phyloP scores from a whole-genome alignment of 2,329 filamentous ascomycete species.

The Chaetomium sp. region DNA sequence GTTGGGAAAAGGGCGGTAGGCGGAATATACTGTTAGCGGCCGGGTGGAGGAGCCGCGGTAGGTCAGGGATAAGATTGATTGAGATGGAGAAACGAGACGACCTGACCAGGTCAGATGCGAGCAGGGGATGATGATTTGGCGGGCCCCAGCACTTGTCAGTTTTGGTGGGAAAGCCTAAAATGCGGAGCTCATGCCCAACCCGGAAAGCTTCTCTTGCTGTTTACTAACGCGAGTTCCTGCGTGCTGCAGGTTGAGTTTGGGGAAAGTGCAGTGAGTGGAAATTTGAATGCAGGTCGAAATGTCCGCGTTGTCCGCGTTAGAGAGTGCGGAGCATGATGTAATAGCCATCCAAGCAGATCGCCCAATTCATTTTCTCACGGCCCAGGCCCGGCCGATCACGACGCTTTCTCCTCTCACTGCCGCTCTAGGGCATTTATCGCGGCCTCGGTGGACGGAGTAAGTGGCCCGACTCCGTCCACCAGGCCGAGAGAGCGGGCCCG shows the following conservation, averaged over 20 bases:
- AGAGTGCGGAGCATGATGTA: slow-evolving; percentile 15
- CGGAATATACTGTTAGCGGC: slow-evolving; percentile 20
- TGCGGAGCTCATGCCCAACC: slow-evolving; percentile 1
- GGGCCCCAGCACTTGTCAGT: neutral
- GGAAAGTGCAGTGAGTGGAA: slow-evolving; percentile 5
- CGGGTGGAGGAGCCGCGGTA: slow-evolving; percentile 22
- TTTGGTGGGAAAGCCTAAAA: slow-evolving; percentile 5
- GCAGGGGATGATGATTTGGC: neutral
- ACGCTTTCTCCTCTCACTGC: neutral
- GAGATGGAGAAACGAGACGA: slow-evolving; percentile 18
- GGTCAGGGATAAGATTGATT: slow-evolving; percentile 11
- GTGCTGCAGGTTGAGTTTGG: slow-evolving; percentile 2
- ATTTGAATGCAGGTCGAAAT: slow-evolving; percentile 19
- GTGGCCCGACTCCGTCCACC: neutral
- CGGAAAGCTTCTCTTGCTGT: neutral
- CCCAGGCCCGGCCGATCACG: slow-evolving; percentile 3
- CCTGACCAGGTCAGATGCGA: slow-evolving; percentile 4
- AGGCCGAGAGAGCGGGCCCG: slow-evolving; percentile 8
- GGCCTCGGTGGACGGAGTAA: slow-evolving; percentile 12
- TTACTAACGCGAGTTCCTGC: neutral
- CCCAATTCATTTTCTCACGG: slow-evolving; percentile 4
- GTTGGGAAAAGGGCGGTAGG: slow-evolving; percentile 28
- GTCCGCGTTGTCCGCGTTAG: slow-evolving; percentile 3
- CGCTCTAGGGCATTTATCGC: neutral
- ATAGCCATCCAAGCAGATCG: neutral